Conservation (phyloP, 768 basidiomycete genomes). For the Russula lepida region DNA sequence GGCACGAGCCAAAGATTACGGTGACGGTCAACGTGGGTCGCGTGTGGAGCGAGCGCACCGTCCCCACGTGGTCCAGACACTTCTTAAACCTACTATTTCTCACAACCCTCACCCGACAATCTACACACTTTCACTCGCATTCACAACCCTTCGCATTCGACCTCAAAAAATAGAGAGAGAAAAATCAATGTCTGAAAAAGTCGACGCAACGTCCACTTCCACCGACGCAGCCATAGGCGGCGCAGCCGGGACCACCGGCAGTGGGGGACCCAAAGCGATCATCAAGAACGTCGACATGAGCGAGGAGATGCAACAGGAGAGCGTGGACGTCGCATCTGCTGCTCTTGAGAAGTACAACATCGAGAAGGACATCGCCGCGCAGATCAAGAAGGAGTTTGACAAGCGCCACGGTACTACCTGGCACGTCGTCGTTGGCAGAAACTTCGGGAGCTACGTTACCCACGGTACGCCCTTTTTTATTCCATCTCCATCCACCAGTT, state of each 20-base stretch:
- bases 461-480: constrained; percentile 53
- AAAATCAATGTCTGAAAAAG: constrained; percentile 32
- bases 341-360: constrained; percentile 88
- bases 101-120: neutral
- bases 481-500: neutral
- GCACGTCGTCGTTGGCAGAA: constrained; percentile 99
- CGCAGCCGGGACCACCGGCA: constrained; percentile 23
- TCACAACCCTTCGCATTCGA: neutral
- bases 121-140: neutral
- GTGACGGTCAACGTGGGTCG: neutral
- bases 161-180: neutral
- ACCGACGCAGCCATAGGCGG: constrained; percentile 41
- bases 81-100: neutral
- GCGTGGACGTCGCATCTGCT: constrained; percentile 76
- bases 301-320: constrained; percentile 94
- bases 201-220: constrained; percentile 50
- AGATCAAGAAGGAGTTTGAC: constrained; percentile 98
- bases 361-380: constrained; percentile 97
- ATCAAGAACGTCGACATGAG: constrained; percentile 97
- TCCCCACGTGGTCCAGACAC: constrained; percentile 1
- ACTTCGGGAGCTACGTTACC: constrained; percentile 97
- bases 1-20: neutral
- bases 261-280: constrained; percentile 63
- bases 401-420: constrained; percentile 86
- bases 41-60: neutral